phyloP scores from a whole-genome alignment of 148 eudicot species.

The Persicaria tinctoria region DNA sequence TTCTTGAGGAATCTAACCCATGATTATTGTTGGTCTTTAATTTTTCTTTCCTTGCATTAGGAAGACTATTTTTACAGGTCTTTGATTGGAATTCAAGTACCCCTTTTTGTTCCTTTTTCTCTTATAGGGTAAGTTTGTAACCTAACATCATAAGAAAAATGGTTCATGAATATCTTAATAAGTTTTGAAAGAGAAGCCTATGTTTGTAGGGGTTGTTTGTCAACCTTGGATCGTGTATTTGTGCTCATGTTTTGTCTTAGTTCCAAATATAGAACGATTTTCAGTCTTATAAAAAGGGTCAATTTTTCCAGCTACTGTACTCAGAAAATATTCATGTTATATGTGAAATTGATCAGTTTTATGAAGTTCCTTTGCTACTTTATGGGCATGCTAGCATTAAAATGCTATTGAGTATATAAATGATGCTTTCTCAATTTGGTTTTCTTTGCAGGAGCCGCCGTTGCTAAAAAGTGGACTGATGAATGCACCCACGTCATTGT shows the following conservation, averaged over 20 bases:
- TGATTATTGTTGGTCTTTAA: neutral
- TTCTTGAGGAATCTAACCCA: neutral
- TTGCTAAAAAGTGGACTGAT: conserved; percentile 47
- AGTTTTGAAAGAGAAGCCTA: neutral
- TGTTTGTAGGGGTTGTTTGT: neutral
- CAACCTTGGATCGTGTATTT: neutral
- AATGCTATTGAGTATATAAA: neutral
- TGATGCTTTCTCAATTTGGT: conserved; percentile 2
- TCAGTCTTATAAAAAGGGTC: neutral
- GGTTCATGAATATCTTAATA: neutral
- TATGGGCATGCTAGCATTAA: neutral
- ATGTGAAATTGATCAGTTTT: neutral
- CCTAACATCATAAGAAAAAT: neutral
- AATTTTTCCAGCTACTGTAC: neutral
- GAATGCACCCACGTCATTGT: conserved; percentile 89
- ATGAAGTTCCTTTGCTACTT: neutral
- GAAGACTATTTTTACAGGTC: neutral
- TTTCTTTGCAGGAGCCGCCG: conserved; percentile 49
- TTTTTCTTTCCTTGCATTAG: neutral
- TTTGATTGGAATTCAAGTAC: neutral
- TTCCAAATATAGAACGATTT: neutral
- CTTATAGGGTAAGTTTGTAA: conserved; percentile 2
- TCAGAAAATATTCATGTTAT: neutral
- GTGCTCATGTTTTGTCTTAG: neutral
- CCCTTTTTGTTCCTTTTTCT: neutral